These are phyloP conservation scores for Solidago caesia DNA, from an alignment of 129 eudicot genomes.

Conservation along the genomic window DNA sequence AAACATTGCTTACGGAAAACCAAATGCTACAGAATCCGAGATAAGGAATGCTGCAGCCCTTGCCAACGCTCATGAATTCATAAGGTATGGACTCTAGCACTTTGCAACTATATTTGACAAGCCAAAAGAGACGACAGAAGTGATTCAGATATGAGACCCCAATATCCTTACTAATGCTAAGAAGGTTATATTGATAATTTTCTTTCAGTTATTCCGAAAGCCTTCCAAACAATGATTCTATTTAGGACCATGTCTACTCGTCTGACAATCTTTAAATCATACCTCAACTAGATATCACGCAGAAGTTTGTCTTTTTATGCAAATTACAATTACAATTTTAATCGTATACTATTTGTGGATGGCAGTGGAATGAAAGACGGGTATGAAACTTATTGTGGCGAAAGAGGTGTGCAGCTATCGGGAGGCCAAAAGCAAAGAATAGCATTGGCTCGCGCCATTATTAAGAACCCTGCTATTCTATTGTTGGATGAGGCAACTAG, in stretches of 20 bases:
- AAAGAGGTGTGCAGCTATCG: slow-evolving; percentile 66
- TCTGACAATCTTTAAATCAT: too few species aligned
- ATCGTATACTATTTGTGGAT: slow-evolving; percentile 3
- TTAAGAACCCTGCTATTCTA: slow-evolving; percentile 62
- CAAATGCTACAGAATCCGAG: slow-evolving; percentile 58
- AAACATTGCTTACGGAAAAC: slow-evolving; percentile 65
- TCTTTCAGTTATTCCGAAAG: too few species aligned
- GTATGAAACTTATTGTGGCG: slow-evolving; percentile 69
- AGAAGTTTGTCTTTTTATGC: neutral
- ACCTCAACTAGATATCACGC: too few species aligned
- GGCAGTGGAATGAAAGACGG: slow-evolving; percentile 75
- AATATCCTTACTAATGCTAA: neutral
- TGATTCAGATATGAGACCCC: neutral
- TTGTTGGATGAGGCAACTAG: slow-evolving; percentile 72
- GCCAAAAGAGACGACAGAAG: neutral
- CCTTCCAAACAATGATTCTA: too few species aligned
- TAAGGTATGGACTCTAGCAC: slow-evolving; percentile 42
- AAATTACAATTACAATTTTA: neutral
- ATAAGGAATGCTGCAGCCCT: slow-evolving; percentile 60
- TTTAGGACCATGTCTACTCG: too few species aligned
- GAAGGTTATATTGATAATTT: too few species aligned
- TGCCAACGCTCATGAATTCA: slow-evolving; percentile 80
- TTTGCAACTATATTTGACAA: neutral
- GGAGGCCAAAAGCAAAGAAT: slow-evolving; percentile 83
- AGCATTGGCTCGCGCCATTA: slow-evolving; percentile 67